These are phyloP conservation scores for Myriangium duriaei DNA, from an alignment of 2,329 filamentous ascomycete genomes.

Conservation along the genomic window DNA sequence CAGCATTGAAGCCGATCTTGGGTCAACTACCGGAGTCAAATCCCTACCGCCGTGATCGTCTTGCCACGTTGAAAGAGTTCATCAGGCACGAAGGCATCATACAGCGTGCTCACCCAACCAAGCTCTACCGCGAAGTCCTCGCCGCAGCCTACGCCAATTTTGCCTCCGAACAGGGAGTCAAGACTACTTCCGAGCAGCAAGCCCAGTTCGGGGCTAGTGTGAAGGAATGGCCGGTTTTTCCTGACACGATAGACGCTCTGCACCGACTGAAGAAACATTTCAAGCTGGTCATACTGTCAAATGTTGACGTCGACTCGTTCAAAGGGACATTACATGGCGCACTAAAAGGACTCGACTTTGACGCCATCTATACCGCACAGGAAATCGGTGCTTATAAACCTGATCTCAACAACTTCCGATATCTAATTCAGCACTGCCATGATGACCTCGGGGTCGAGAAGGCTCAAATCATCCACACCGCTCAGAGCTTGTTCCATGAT, in stretches of 20 bases:
- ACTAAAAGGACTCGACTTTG: constrained; percentile 44
- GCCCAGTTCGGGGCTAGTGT: constrained; percentile 39
- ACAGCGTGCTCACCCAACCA: constrained; percentile 41
- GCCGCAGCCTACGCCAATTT: constrained; percentile 30
- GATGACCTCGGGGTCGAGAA: constrained; percentile 45
- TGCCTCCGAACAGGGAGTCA: constrained; percentile 31
- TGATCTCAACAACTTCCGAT: constrained; percentile 49
- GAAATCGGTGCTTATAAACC: constrained; percentile 65
- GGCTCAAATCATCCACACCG: constrained; percentile 51
- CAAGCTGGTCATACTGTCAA: constrained; percentile 49
- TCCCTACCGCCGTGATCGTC: constrained; percentile 37
- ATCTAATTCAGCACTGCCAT: constrained; percentile 45
- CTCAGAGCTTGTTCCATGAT: constrained; percentile 54
- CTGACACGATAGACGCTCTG: constrained; percentile 45
- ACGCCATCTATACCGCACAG: constrained; percentile 56
- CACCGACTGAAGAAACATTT: constrained; percentile 37
- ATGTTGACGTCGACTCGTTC: constrained; percentile 46
- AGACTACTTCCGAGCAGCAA: neutral
- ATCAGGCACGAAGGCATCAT: constrained; percentile 36
- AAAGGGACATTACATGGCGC: constrained; percentile 34
- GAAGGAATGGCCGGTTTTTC: constrained; percentile 44
- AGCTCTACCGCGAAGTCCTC: constrained; percentile 46
- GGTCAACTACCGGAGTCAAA: constrained; percentile 19
- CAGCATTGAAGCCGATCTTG: constrained; percentile 32
- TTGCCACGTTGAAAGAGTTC: constrained; percentile 31